Conservation (phyloP, 2,329 filamentous ascomycete species). For the Decorospora gaudefroyi region DNA sequence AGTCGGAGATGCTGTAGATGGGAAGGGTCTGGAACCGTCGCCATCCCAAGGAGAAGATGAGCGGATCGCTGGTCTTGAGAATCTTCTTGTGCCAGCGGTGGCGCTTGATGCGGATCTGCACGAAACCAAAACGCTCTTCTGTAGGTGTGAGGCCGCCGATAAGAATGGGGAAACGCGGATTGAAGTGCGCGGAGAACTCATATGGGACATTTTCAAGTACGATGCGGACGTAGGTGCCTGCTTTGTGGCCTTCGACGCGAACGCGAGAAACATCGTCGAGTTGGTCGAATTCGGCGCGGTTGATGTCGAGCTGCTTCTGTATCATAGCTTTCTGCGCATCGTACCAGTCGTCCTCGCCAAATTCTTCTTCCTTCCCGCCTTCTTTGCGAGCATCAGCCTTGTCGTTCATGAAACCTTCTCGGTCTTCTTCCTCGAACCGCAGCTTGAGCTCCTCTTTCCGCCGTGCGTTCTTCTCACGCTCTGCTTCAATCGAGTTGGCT, state of each 20-base stretch:
- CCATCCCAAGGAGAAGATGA: constrained; percentile 97
- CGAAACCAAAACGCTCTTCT: constrained; percentile 92
- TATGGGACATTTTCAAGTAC: constrained; percentile 86
- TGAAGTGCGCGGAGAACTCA: constrained; percentile 85
- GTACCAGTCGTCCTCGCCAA: constrained; percentile 98
- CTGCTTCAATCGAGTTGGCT: constrained; percentile 70
- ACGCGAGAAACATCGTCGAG: constrained; percentile 83
- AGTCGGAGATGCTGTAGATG: constrained; percentile 94
- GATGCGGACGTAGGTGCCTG: constrained; percentile 90
- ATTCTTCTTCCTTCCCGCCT: constrained; percentile 71
- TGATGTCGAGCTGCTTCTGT: constrained; percentile 96
- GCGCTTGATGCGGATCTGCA: constrained; percentile 94
- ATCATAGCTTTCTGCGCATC: constrained; percentile 93
- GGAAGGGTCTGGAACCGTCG: constrained; percentile 90
- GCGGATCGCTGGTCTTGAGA: constrained; percentile 93
- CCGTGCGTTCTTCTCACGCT: constrained; percentile 87
- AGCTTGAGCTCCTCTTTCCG: constrained; percentile 93
- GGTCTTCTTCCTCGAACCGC: constrained; percentile 95
- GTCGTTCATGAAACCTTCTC: constrained; percentile 92
- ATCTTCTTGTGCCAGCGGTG: constrained; percentile 99
- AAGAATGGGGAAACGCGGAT: constrained; percentile 79
- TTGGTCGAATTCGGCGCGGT: constrained; percentile 86
- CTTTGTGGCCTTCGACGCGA: constrained; percentile 85
- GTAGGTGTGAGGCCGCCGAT: constrained; percentile 91
- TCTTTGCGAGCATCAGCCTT: constrained; percentile 76